Conservation (phyloP, 1,139 yeast species). For the Zygoascus hellenicus region DNA sequence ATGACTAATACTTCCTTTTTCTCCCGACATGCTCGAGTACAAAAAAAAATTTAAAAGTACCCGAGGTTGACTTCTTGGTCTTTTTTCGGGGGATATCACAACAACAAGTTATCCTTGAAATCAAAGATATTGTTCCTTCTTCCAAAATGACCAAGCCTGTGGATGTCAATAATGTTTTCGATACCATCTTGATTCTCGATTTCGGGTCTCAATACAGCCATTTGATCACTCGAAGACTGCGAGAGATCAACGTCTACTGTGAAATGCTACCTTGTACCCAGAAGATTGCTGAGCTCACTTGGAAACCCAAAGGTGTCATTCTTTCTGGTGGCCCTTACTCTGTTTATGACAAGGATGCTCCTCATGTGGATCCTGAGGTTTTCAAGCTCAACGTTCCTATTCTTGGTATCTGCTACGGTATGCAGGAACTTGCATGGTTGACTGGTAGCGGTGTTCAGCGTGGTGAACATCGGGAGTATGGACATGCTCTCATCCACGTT, state of each 20-base stretch:
- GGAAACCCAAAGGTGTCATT: conserved; percentile 96
- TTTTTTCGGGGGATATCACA: no score
- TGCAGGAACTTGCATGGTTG: conserved; percentile 99
- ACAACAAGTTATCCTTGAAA: no score
- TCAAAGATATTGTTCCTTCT: neutral
- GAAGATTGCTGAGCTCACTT: conserved; percentile 80
- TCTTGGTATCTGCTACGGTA: conserved; percentile 97
- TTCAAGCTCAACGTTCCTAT: conserved; percentile 90
- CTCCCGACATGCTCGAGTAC: no score
- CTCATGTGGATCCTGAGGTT: conserved; percentile 93
- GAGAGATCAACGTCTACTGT: conserved; percentile 97
- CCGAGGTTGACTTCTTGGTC: no score
- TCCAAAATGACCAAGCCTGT: conserved; percentile 24
- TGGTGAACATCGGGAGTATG: conserved; percentile 97
- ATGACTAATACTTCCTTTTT: no score
- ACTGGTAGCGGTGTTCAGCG: conserved; percentile 93
- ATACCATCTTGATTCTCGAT: conserved; percentile 94
- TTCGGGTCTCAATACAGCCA: conserved; percentile 99
- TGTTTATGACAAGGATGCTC: conserved; percentile 90
- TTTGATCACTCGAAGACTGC: conserved; percentile 90
- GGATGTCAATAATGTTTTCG: conserved; percentile 72
- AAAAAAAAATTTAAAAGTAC: no score
- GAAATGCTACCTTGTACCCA: conserved; percentile 99
- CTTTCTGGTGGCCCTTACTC: conserved; percentile 98
- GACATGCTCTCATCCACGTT: conserved; percentile 86